A percentile compares a stretch with the other conserved stretches of the same genome.
These are phyloP conservation scores for Linum trigynum DNA, from an alignment of 345 rosid species.

Conservation along the genomic window DNA sequence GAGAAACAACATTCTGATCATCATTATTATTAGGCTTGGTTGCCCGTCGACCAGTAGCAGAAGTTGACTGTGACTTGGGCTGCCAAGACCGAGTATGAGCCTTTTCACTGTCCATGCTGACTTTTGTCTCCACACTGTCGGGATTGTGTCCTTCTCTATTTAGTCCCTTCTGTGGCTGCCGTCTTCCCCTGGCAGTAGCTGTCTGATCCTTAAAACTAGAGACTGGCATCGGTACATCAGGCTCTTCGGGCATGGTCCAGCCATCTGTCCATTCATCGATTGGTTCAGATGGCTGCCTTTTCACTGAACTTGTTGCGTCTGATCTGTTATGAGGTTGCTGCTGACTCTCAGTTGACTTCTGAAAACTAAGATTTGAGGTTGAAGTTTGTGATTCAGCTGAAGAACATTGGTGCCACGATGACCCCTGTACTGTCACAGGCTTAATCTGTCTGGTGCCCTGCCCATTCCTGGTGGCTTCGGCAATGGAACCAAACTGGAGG, in stretches of 20 bases:
- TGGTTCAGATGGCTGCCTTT: slow-evolving; percentile 34
- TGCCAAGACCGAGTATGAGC: slow-evolving; percentile 48
- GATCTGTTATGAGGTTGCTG: slow-evolving; percentile 23
- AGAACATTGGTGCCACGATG: slow-evolving; percentile 56
- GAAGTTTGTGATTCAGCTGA: slow-evolving; percentile 29
- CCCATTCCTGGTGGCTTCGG: slow-evolving; percentile 36
- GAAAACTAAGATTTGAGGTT: slow-evolving; percentile 26
- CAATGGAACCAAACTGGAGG: slow-evolving; percentile 27
- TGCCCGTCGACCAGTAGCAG: slow-evolving; percentile 26
- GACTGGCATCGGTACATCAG: slow-evolving; percentile 21
- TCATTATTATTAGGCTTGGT: slow-evolving; percentile 26
- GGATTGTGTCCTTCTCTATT: slow-evolving; percentile 32
- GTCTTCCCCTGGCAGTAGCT: slow-evolving; percentile 39
- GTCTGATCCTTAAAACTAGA: slow-evolving; percentile 48
- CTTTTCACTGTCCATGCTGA: slow-evolving; percentile 30
- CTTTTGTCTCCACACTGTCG: slow-evolving; percentile 46
- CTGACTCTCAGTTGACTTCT: slow-evolving; percentile 35
- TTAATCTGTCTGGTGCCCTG: slow-evolving; percentile 44
- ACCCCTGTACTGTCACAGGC: slow-evolving; percentile 51
- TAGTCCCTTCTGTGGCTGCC: slow-evolving; percentile 37
- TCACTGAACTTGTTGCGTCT: slow-evolving; percentile 22
- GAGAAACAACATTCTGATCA: slow-evolving; percentile 25
- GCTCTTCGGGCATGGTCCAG: slow-evolving; percentile 46
- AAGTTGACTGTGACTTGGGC: slow-evolving; percentile 45
- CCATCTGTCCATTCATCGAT: slow-evolving; percentile 50